These are phyloP conservation scores for Lactarius tabidus DNA, from an alignment of 768 basidiomycete species.

Conservation along the genomic window DNA sequence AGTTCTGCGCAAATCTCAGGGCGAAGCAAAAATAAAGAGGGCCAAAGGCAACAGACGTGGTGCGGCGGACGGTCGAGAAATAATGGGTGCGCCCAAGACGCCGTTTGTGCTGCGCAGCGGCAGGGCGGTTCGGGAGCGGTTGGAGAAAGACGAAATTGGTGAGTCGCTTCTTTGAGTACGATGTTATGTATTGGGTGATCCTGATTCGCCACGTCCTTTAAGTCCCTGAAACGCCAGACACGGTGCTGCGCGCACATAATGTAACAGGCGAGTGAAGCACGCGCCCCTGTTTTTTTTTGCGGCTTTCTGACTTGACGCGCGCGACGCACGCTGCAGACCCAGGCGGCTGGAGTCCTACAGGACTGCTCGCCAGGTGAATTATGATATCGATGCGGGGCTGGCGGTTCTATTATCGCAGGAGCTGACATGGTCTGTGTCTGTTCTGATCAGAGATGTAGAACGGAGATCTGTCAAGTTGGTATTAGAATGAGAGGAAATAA, in stretches of 20 bases:
- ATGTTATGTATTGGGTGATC: too few species aligned
- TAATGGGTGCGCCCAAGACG: conserved; percentile 7
- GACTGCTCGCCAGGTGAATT: neutral
- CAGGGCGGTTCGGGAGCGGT: neutral
- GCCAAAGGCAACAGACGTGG: too few species aligned
- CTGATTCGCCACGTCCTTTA: neutral
- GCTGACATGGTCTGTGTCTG: too few species aligned
- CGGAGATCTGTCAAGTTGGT: too few species aligned
- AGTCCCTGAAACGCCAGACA: conserved; percentile 22
- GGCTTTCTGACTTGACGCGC: neutral
- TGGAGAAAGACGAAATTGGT: conserved; percentile 19
- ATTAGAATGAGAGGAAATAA: too few species aligned
- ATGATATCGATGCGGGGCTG: neutral
- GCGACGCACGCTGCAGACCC: neutral
- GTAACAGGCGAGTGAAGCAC: neutral
- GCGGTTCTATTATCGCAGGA: neutral
- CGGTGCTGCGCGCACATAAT: neutral
- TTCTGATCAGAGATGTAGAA: too few species aligned
- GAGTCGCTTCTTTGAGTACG: neutral
- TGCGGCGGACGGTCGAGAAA: neutral
- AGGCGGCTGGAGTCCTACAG: neutral
- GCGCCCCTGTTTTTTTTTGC: neutral
- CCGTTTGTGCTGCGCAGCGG: conserved; percentile 15
- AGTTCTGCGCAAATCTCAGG: neutral
- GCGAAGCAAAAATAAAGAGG: neutral